Evolutionary conservation across 371 early-diverging fungal species (phyloP), one percentile per base, ranked within the genome.

Genomic region (Mortierella sp.): DNA sequence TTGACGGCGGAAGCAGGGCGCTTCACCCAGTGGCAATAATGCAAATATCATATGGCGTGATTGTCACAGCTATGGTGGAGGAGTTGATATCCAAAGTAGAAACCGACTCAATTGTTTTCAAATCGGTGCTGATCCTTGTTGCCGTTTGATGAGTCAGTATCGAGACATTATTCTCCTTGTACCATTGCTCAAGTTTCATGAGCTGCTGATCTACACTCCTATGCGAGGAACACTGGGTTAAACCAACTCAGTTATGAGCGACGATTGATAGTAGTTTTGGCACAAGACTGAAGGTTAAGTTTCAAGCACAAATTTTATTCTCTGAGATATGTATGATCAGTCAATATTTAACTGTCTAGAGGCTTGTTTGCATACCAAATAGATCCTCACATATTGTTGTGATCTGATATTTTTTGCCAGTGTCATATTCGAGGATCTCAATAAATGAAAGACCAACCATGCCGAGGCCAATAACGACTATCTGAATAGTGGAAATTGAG

Each of bases 401-500:
- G 45, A 91, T 83, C 3, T 49, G 60, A 66, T 83, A 90, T 61
- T 61, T 66, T 19, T 82, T 77, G 5, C 79, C 71, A 7, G 75
- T 75, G 66, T 89, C 91, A 59, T 85, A 86, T 31, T 84, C 86
- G 42, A 87, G 71, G 47, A 90, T 60, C 66, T 92, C 92, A 35
- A 89, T 86, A 71, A 92, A 88, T 4, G 86, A 84, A 15, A 90
- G 79, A 22, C 86, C 92, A 42, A 90, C 89, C 92, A 92, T 92
- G 43, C 92, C 92, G 15, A 92, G 83, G 10, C 92, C 92, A 45
- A 87, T 73, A 19, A 91, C 83, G 42, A 89, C 88, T 31, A 92
- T 4, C 4, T 19, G 47, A 19, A 47, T 10, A 47, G 40, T 82
- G 49, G 64, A 70, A 26, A 53, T 34, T 3, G 64, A 17, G 15